Evolutionary conservation across 2,329 filamentous ascomycete species (phyloP).

Genomic region (Grosmannia clavigera): DNA sequence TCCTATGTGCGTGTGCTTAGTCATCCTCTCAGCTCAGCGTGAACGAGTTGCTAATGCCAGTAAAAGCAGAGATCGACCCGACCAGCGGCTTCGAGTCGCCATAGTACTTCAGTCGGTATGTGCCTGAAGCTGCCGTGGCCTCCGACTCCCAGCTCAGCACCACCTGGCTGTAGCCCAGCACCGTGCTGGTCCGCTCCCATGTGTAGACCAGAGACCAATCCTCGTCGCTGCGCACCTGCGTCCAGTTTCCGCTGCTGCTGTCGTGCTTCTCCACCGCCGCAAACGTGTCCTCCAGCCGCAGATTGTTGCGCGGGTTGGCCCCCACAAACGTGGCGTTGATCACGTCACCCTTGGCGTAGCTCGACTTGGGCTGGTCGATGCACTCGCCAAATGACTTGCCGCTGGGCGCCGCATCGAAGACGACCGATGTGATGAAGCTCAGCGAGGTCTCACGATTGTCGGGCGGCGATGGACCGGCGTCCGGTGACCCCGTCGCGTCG

Average conservation of each 20-base stretch:
- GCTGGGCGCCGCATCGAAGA: constrained; percentile 55
- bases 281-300: constrained; percentile 66
- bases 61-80: constrained; percentile 45
- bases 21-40: constrained; percentile 9
- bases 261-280: constrained; percentile 58
- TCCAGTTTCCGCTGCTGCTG: constrained; percentile 38
- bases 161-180: constrained; percentile 65
- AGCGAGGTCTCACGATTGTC: constrained; percentile 67
- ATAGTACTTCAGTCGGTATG: constrained; percentile 68
- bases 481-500: constrained; percentile 27
- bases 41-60: constrained; percentile 19
- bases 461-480: constrained; percentile 54
- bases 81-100: constrained; percentile 61
- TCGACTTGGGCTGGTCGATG: constrained; percentile 34
- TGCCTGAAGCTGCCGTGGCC: constrained; percentile 40
- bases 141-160: constrained; percentile 69
- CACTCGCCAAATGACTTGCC: constrained; percentile 58
- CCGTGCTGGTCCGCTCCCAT: constrained; percentile 60
- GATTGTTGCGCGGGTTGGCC: constrained; percentile 79
- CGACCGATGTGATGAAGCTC: constrained; percentile 68
- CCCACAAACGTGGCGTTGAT: constrained; percentile 63
- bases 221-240: constrained; percentile 54
- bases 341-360: constrained; percentile 43
- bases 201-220: constrained; percentile 76
- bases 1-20: no score